Conservation (phyloP, 306 rosid genomes). For the Cucurbita ficifolia region DNA sequence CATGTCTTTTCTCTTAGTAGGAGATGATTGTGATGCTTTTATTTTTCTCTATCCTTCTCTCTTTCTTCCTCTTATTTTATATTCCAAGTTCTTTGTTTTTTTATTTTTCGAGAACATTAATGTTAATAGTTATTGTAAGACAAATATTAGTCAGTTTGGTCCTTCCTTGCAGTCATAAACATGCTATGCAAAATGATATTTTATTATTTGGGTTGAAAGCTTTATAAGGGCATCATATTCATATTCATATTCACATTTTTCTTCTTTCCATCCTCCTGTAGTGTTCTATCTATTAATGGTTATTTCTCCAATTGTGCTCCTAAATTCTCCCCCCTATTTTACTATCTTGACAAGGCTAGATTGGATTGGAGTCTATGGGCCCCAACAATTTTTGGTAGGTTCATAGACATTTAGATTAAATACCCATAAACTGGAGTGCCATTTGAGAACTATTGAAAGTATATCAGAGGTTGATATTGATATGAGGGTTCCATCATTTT, state of each 20-base stretch:
- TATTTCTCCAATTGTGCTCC: background rate
- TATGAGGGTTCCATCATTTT: background rate
- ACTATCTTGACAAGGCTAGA: background rate
- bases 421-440: background rate
- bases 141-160: slow-evolving; percentile 36
- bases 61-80: slow-evolving; percentile 1
- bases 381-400: background rate
- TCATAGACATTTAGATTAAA: background rate
- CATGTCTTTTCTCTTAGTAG: slow-evolving; percentile 31
- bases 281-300: background rate
- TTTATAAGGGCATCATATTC: background rate
- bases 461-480: background rate
- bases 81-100: slow-evolving; percentile 14
- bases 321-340: background rate
- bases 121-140: slow-evolving; percentile 58
- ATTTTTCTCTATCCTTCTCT: slow-evolving; percentile 6
- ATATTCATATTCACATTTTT: background rate
- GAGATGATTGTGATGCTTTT: slow-evolving; percentile 54
- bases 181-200: slow-evolving; percentile 20
- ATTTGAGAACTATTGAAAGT: background rate
- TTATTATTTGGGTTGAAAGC: slow-evolving; percentile 25
- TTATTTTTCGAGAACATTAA: slow-evolving; percentile 31
- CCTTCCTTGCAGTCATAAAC: slow-evolving; percentile 25
- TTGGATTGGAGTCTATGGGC: background rate
- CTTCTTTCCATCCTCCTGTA: background rate